These are phyloP conservation scores for Russula vinacea DNA, from an alignment of 768 basidiomycete genomes.

Conservation along the genomic window DNA sequence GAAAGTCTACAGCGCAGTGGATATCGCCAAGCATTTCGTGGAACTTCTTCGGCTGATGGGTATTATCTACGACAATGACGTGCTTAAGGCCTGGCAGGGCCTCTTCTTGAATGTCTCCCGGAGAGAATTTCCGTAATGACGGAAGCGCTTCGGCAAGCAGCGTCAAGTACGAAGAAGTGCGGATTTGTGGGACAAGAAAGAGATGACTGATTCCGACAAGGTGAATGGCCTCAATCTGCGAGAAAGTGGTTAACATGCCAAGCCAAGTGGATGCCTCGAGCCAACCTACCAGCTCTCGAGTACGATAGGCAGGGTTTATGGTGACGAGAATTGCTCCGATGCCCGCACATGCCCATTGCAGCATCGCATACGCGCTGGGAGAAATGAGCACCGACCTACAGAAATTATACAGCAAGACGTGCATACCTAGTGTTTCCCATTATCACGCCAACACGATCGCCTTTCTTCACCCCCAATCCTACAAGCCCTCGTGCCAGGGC, in stretches of 20 bases:
- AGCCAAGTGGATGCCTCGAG: background rate
- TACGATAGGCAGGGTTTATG: slow-evolving; percentile 76
- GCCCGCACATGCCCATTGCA: slow-evolving; percentile 86
- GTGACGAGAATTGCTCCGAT: slow-evolving; percentile 82
- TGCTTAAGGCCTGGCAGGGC: slow-evolving; percentile 60
- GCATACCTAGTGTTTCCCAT: slow-evolving; percentile 83
- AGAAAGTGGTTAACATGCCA: slow-evolving; percentile 4
- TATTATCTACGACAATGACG: slow-evolving; percentile 66
- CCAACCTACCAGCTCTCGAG: slow-evolving; percentile 60
- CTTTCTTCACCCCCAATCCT: slow-evolving; percentile 64
- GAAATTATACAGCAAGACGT: background rate
- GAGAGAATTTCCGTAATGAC: slow-evolving; percentile 46
- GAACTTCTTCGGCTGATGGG: slow-evolving; percentile 42
- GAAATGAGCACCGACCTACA: background rate
- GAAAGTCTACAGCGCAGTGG: slow-evolving; percentile 62
- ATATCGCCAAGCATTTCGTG: slow-evolving; percentile 42
- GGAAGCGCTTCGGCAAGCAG: slow-evolving; percentile 59
- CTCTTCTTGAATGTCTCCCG: slow-evolving; percentile 56
- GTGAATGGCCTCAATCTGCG: slow-evolving; percentile 57
- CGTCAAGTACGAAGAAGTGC: slow-evolving; percentile 59
- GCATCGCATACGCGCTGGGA: slow-evolving; percentile 66
- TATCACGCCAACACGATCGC: slow-evolving; percentile 73
- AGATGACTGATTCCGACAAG: slow-evolving; percentile 66
- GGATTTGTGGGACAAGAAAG: slow-evolving; percentile 67
- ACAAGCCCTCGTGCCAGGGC: slow-evolving; percentile 71